Evolutionary conservation across 345 rosid species (phyloP), one percentile per base, ranked within the genome.

Genomic region (Salix exigua): DNA sequence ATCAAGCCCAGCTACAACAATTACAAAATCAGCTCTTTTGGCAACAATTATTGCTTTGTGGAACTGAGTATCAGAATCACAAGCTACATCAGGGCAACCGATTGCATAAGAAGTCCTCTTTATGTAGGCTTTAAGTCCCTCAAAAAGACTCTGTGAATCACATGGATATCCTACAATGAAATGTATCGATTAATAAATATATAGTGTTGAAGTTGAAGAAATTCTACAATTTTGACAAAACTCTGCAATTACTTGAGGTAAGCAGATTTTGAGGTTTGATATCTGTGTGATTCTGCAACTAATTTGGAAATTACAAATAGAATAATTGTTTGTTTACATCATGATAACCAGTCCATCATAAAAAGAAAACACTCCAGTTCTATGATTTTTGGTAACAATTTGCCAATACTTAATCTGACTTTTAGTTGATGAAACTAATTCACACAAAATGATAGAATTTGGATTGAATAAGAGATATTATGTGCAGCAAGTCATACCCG

Each of bases 1-100:
- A 84, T 95, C 97, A 81, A 93, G 83, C 74, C 97, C 99, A 25
- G 81, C 92, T 70, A 93, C 88, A 68, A 91, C 86, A 74, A 95
- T 73, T 53, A 89, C 96, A 80, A 76, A 83, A 70, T 90, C 93
- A 9, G 91, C 93, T 70, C 63, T 83, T 83, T 84, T 81, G 75
- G 94, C 96, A 30, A 78, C 78, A 40, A 40, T 76, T 73, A 88
- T 68, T 33, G 97, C 99, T 84, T 90, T 90, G 33, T 30, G 42
- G 79, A 93, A 95, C 37, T 79, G 72, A 21, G 75, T 80, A 64
- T 77, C 79, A 63, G 91, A 87, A 61, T 75, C 75, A 82, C 97
- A 95, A 13, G 91, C 74, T 17, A 91, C 91, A 55, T 90, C 87
- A 8, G 67, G 18, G 83, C 97, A 95, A 76, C 97, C 99, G 74